These are phyloP conservation scores for Thermoascus crustaceus DNA, from an alignment of 2,329 filamentous ascomycete genomes.

Conservation along the genomic window DNA sequence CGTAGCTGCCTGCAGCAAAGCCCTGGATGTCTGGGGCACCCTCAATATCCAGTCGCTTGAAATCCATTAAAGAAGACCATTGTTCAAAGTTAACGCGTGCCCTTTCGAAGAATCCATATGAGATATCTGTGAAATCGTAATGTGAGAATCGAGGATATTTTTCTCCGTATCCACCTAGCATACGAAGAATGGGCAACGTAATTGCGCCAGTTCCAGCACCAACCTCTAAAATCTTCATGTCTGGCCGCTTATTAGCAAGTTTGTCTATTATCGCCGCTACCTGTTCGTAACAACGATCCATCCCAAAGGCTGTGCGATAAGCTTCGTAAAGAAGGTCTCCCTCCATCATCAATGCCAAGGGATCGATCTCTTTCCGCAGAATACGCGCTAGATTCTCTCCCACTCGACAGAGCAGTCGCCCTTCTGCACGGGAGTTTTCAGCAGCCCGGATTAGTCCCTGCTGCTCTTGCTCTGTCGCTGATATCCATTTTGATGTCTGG, in stretches of 20 bases:
- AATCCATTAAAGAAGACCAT: slow-evolving; percentile 19
- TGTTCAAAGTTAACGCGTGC: slow-evolving; percentile 20
- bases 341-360: background rate
- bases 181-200: background rate
- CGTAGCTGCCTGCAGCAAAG: slow-evolving; percentile 21
- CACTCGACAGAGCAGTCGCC: slow-evolving; percentile 6
- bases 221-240: slow-evolving; percentile 4
- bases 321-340: background rate
- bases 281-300: no score
- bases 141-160: slow-evolving; percentile 20
- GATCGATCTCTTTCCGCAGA: slow-evolving; percentile 2
- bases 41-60: slow-evolving; percentile 23
- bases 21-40: slow-evolving; percentile 25
- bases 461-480: no score
- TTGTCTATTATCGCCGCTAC: background rate
- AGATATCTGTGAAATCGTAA: slow-evolving; percentile 43
- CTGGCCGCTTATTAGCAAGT: slow-evolving; percentile 4
- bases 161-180: background rate
- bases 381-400: slow-evolving; percentile 9
- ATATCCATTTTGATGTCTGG: no score
- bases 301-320: background rate
- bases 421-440: slow-evolving; percentile 1
- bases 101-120: slow-evolving; percentile 34
- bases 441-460: background rate
- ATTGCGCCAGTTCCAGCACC: slow-evolving; percentile 3